Percentiles rank a stretch among this genome's conserved stretches.
phyloP scores from a whole-genome alignment of 768 basidiomycete genomes.

The Boletus tomentosulus region DNA sequence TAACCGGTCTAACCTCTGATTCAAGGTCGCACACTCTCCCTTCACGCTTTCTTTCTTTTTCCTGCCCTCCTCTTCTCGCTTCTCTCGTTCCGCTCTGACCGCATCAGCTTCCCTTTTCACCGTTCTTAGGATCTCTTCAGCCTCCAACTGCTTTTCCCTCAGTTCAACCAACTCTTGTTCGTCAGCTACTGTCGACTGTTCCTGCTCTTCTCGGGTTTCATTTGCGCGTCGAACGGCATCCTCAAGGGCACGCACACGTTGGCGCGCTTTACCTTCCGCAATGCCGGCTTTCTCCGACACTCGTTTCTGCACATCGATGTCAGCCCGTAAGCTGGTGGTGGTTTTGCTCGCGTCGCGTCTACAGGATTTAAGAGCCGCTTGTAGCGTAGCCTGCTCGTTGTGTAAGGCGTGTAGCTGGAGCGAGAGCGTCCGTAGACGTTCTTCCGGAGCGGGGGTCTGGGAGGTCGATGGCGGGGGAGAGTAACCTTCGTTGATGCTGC shows the following conservation, averaged over 20 bases:
- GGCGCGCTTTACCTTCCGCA: conserved; percentile 74
- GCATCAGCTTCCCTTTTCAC: conserved; percentile 44
- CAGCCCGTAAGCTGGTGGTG: conserved; percentile 73
- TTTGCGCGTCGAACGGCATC: conserved; percentile 82
- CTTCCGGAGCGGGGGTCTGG: conserved; percentile 51
- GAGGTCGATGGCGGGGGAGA: conserved; percentile 24
- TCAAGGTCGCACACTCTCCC: conserved; percentile 52
- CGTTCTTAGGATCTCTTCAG: conserved; percentile 38
- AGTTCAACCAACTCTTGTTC: conserved; percentile 40
- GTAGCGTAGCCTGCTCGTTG: conserved; percentile 64
- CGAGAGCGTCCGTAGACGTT: conserved; percentile 61
- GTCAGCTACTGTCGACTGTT: conserved; percentile 37
- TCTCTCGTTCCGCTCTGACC: conserved; percentile 42
- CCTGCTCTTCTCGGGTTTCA: conserved; percentile 45
- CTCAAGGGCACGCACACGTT: conserved; percentile 84
- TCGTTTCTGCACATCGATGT: conserved; percentile 81
- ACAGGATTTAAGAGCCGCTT: conserved; percentile 66
- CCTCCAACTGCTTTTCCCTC: conserved; percentile 37
- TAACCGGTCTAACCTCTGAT: conserved; percentile 65
- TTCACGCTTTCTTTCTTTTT: conserved; percentile 54
- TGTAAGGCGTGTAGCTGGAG: conserved; percentile 60
- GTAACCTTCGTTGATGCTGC: conserved; percentile 15
- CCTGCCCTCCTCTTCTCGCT: conserved; percentile 45
- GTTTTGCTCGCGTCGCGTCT: conserved; percentile 81
- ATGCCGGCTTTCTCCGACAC: conserved; percentile 75